These are phyloP conservation scores for Cercospora sesami DNA, from an alignment of 2,329 filamentous ascomycete species.

Conservation along the genomic window DNA sequence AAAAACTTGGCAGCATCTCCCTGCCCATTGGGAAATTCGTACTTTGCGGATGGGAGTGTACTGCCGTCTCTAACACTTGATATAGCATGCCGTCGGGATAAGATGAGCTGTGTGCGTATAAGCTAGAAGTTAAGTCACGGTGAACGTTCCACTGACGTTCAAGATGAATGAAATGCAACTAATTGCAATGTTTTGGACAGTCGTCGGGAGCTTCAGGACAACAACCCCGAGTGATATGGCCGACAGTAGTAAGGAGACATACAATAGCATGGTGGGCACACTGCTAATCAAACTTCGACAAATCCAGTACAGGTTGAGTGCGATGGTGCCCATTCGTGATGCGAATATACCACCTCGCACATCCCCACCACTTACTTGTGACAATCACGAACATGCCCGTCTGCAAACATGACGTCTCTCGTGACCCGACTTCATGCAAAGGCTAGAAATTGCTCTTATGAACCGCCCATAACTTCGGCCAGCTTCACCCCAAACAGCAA, in stretches of 20 bases:
- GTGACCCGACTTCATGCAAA: background rate
- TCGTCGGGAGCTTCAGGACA: background rate
- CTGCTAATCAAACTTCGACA: background rate
- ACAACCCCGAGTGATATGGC: background rate
- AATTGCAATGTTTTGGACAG: background rate
- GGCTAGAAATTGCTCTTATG: background rate
- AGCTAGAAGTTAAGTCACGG: no score
- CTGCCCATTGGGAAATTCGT: conserved; percentile 44
- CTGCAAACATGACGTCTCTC: background rate
- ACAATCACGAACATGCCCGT: background rate
- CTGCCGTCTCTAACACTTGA: background rate
- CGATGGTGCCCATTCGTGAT: background rate
- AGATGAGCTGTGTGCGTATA: background rate
- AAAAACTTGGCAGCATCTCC: conserved; percentile 47
- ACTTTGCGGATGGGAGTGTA: conserved; percentile 16
- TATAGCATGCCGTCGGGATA: background rate
- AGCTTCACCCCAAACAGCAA: background rate
- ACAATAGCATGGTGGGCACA: background rate
- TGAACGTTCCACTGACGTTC: background rate
- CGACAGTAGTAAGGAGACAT: background rate
- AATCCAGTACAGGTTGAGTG: background rate
- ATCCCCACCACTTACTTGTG: background rate
- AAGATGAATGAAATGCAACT: background rate
- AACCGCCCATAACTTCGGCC: background rate
- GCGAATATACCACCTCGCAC: background rate